Evolutionary conservation across 495 filamentous ascomycete species (phyloP), one percentile per base, ranked within the genome.

Genomic region (Penicillium subrubescens): DNA sequence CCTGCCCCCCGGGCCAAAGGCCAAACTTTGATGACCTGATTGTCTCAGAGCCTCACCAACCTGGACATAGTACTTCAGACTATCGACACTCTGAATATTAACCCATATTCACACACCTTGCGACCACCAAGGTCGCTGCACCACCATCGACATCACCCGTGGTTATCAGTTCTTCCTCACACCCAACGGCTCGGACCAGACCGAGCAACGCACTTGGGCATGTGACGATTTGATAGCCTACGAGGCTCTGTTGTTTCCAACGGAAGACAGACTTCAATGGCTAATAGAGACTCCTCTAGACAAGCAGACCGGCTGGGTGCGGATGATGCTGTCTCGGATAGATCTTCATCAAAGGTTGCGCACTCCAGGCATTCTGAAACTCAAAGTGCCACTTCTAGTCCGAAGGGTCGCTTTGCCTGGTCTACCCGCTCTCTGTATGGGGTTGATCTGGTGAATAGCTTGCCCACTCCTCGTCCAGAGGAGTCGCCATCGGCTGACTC

Each of bases 401-500:
- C 51, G n/a, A n/a, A 19, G 3, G 15, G 19, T 48, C 44, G 19
- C 10, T 23, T 19, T 48, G 44, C 44, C 21, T 21, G 44, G 19
- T 48, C 21, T 12, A 48, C 8, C 2, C 44, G 44, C 44, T 48
- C 44, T 10, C 44, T 8, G 23, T 19, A 48, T 12, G 44, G 19
- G 44, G 44, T 34, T 31, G 51, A 29, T 12, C 19, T 54, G 27
- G 51, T 31, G 31, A 54, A 54, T 34, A 54, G 27, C 19, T 34
- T 54, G 51, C 51, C 51, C 8, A 54, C 51, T 54, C 51, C 51
- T 54, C 23, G 51, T 34, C 10, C 51, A 8, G 51, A 54, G 12
- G 51, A 54, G 31, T 54, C 51, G n/a, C 51, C 51, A n/a, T 54
- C 29, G 25, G 51, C 51, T 29, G 51, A 54, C 27, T 54, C 51